Conservation (phyloP, 202 grass and related monocot species). For the Carex arenaria region DNA sequence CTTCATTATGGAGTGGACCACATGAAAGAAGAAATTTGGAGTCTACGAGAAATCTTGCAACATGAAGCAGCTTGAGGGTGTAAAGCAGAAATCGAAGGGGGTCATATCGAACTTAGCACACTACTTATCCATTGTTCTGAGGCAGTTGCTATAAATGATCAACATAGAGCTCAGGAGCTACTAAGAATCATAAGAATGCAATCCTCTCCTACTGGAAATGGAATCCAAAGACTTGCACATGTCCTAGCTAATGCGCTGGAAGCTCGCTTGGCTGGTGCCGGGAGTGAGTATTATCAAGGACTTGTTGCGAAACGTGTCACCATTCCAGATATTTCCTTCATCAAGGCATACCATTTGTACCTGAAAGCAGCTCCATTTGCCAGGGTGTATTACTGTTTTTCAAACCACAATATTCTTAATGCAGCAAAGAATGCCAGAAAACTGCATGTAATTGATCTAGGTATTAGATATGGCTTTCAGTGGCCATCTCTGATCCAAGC, state of each 20-base stretch:
- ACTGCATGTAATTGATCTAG: conserved; percentile 67
- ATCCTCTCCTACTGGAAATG: conserved; percentile 35
- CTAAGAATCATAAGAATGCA: conserved; percentile 41
- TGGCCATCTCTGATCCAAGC: conserved; percentile 60
- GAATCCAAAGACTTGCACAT: conserved; percentile 50
- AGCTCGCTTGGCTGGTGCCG: conserved; percentile 37
- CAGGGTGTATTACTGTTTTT: conserved; percentile 36
- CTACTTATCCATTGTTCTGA: conserved; percentile 55
- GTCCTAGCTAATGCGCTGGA: conserved; percentile 47
- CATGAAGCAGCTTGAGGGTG: conserved; percentile 18
- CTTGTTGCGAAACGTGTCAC: conserved; percentile 6
- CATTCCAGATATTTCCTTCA: conserved; percentile 24
- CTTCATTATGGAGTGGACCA: conserved; percentile 26
- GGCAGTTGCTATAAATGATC: conserved; percentile 39
- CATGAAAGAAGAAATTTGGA: conserved; percentile 8
- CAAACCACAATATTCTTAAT: conserved; percentile 51
- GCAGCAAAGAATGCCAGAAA: conserved; percentile 19
- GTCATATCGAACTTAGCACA: conserved; percentile 35
- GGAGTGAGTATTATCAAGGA: conserved; percentile 33
- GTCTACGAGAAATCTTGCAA: conserved; percentile 19
- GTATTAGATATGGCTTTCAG: conserved; percentile 55
- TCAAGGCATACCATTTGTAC: conserved; percentile 35
- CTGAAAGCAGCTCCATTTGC: conserved; percentile 34
- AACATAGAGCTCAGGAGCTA: conserved; percentile 23
- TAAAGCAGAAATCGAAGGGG: conserved; percentile 28